These are phyloP conservation scores for Salvia hispanica DNA, from an alignment of 257 asterid species.

Conservation along the genomic window DNA sequence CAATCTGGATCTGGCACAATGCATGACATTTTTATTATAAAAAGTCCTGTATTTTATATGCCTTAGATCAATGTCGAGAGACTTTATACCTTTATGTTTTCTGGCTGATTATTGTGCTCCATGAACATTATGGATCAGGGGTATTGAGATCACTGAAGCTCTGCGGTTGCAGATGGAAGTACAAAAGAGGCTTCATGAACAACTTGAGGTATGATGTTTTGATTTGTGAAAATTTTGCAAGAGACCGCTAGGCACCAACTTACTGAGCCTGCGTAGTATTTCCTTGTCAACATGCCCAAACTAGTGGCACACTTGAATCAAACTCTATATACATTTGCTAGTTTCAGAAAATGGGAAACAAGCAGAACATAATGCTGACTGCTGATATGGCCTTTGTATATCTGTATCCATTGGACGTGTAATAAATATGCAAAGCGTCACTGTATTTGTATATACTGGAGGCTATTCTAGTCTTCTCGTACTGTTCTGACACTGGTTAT, in stretches of 20 bases:
- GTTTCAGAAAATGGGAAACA: neutral
- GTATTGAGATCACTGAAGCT: constrained; percentile 93
- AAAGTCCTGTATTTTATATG: neutral
- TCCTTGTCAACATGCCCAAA: constrained; percentile 10
- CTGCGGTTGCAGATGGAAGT: constrained; percentile 91
- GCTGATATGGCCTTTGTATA: neutral
- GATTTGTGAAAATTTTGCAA: constrained; percentile 13
- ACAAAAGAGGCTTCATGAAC: constrained; percentile 96
- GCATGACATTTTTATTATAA: neutral
- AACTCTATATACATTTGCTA: constrained; percentile 10
- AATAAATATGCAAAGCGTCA: neutral
- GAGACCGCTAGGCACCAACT: neutral
- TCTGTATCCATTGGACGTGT: neutral
- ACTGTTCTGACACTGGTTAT: constrained; percentile 2
- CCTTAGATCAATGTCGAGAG: neutral
- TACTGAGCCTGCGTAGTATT: neutral
- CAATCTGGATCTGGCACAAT: constrained; percentile 1
- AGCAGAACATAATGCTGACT: neutral
- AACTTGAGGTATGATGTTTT: constrained; percentile 71
- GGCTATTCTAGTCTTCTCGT: too few species aligned
- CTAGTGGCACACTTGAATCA: neutral
- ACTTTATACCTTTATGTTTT: constrained; percentile 5
- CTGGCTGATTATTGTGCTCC: constrained; percentile 26
- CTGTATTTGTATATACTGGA: neutral
- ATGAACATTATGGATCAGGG: constrained; percentile 50